Evolutionary conservation across 208 protist species (phyloP).

Genomic region (Trypanosoma theileri): DNA sequence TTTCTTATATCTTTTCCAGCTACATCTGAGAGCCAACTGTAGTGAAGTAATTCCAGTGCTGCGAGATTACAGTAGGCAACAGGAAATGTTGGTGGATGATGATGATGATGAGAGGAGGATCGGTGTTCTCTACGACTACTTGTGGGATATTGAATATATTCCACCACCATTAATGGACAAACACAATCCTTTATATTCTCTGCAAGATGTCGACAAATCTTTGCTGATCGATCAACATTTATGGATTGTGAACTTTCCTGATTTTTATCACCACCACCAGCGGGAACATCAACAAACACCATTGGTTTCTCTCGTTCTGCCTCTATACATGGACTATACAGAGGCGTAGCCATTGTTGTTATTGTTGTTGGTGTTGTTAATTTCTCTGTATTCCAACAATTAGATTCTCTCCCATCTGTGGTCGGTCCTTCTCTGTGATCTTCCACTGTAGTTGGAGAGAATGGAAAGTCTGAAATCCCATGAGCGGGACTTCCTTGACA

Average conservation of each 20-base stretch:
- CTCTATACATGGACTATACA: background rate
- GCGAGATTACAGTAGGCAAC: conserved; percentile 25
- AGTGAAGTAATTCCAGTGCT: conserved; percentile 17
- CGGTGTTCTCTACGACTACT: no score
- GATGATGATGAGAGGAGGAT: no score
- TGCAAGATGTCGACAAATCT: conserved; percentile 11
- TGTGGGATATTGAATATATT: background rate
- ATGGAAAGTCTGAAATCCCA: no score
- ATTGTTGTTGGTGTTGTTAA: no score
- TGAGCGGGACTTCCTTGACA: no score
- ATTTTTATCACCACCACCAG: conserved; percentile 11
- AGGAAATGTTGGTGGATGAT: background rate
- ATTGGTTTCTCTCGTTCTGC: background rate
- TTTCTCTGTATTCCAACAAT: no score
- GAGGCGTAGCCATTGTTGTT: no score
- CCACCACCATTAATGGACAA: conserved; percentile 28
- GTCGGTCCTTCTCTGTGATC: no score
- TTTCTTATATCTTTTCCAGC: conserved; percentile 24
- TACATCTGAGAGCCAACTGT: conserved; percentile 15
- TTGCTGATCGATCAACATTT: conserved; percentile 1
- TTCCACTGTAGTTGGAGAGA: no score
- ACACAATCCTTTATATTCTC: conserved; percentile 25
- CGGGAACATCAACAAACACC: background rate
- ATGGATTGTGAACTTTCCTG: background rate
- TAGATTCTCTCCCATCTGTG: no score